Evolutionary conservation across 2,329 filamentous ascomycete species (phyloP).

Genomic region (Microcera coccophila): DNA sequence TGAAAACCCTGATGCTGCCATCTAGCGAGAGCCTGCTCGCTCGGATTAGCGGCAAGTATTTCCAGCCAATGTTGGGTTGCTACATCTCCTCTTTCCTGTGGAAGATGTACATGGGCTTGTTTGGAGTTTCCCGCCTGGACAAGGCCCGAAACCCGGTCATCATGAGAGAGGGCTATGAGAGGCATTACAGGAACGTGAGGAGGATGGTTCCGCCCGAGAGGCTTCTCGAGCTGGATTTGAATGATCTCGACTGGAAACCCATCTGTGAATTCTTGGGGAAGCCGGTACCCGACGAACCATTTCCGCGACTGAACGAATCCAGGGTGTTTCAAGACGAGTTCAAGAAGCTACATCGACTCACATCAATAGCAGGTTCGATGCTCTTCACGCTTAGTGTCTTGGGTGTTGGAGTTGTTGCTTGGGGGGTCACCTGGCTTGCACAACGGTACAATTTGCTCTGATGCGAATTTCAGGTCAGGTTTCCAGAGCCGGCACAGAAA

Average conservation of each 20-base stretch:
- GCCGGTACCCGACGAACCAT: slow-evolving; percentile 24
- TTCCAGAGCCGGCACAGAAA: no score
- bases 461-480: no score
- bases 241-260: slow-evolving; percentile 31
- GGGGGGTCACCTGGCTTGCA: no score
- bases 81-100: neutral
- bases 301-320: slow-evolving; percentile 29
- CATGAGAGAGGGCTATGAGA: slow-evolving; percentile 18
- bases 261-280: slow-evolving; percentile 34
- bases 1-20: neutral
- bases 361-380: no score
- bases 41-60: neutral
- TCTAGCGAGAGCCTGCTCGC: neutral
- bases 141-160: slow-evolving; percentile 5
- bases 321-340: neutral
- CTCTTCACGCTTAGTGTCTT: no score
- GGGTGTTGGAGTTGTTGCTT: no score
- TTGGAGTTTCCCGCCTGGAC: slow-evolving; percentile 9
- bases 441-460: no score
- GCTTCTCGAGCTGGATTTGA: slow-evolving; percentile 29
- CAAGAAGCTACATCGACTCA: neutral
- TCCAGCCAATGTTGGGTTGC: neutral
- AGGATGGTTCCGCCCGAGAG: slow-evolving; percentile 17
- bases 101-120: neutral
- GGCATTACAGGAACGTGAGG: slow-evolving; percentile 27